These are phyloP conservation scores for Lupinus albus DNA, from an alignment of 306 rosid genomes.

Conservation along the genomic window DNA sequence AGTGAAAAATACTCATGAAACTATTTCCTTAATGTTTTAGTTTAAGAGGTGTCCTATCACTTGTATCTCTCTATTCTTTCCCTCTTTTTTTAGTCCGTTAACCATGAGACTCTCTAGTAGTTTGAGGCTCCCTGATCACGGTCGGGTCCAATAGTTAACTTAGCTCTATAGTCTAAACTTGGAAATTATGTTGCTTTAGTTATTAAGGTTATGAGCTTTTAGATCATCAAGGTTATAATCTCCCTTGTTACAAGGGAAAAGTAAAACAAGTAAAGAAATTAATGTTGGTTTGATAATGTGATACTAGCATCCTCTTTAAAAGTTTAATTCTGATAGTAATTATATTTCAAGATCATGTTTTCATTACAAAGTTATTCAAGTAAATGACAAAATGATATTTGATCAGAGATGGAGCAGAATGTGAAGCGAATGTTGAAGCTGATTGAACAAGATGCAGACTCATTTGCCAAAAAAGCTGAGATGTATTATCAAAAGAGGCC, in stretches of 20 bases:
- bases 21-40: too few species aligned
- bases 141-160: too few species aligned
- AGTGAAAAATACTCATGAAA: too few species aligned
- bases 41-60: too few species aligned
- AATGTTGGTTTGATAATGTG: slow-evolving; percentile 18
- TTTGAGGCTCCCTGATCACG: too few species aligned
- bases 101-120: too few species aligned
- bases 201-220: background rate
- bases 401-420: slow-evolving; percentile 77
- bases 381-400: slow-evolving; percentile 56
- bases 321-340: slow-evolving; percentile 16
- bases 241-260: slow-evolving; percentile 35
- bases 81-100: too few species aligned
- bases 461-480: slow-evolving; percentile 91
- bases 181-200: background rate
- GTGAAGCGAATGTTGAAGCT: slow-evolving; percentile 90
- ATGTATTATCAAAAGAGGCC: slow-evolving; percentile 98
- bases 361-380: slow-evolving; percentile 37
- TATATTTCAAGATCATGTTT: slow-evolving; percentile 20
- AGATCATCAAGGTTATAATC: slow-evolving; percentile 3
- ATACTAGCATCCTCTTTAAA: slow-evolving; percentile 35
- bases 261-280: slow-evolving; percentile 38
- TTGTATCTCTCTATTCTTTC: too few species aligned
- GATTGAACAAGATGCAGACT: slow-evolving; percentile 92
- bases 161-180: background rate